These are phyloP conservation scores for Microbotryomycetes sp. DNA, from an alignment of 1,284 basidiomycete genomes.

Conservation along the genomic window DNA sequence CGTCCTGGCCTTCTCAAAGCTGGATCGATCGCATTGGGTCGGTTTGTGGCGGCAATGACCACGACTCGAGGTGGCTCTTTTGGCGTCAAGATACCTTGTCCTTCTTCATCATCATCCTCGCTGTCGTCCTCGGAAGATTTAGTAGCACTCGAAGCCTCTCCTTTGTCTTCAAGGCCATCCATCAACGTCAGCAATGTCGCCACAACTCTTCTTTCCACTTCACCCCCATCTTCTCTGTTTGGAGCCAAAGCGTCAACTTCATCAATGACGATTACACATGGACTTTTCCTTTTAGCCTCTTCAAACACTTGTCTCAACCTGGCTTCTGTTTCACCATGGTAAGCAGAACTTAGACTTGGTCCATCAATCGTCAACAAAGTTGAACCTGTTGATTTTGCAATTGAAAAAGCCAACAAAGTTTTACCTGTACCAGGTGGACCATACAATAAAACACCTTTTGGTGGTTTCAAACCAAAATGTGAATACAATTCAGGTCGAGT, in stretches of 20 bases:
- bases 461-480: conserved; percentile 83
- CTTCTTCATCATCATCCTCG: conserved; percentile 45
- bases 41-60: conserved; percentile 93
- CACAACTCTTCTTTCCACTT: conserved; percentile 93
- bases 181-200: conserved; percentile 90
- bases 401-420: conserved; percentile 83
- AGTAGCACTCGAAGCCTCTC: conserved; percentile 8
- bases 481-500: conserved; percentile 81
- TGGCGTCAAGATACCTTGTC: conserved; percentile 37
- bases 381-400: conserved; percentile 64
- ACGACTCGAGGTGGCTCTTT: conserved; percentile 58
- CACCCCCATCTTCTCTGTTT: conserved; percentile 74
- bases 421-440: conserved; percentile 93
- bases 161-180: conserved; percentile 74
- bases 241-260: conserved; percentile 96
- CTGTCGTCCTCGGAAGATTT: conserved; percentile 16
- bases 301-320: conserved; percentile 81
- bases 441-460: conserved; percentile 80
- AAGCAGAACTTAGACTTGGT: conserved; percentile 87
- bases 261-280: conserved; percentile 82
- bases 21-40: conserved; percentile 95
- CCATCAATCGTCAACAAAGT: conserved; percentile 82
- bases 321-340: conserved; percentile 93
- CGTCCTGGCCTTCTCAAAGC: conserved; percentile 87
- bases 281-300: conserved; percentile 70